Conservation (phyloP, 2,329 filamentous ascomycete genomes). For the Ceratocystis ficicola region DNA sequence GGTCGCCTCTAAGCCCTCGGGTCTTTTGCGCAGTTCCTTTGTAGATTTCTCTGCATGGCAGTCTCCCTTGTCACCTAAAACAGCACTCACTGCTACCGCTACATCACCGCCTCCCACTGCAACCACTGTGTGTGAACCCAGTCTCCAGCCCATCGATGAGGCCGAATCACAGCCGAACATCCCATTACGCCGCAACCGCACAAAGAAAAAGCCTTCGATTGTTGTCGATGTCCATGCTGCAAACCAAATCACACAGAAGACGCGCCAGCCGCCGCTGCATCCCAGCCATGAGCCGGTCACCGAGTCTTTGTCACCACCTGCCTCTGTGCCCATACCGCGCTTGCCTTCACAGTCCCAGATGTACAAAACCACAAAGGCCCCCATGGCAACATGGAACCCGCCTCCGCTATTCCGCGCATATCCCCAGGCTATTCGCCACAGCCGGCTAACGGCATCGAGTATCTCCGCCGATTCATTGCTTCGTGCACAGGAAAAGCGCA, state of each 20-base stretch:
- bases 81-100: not conserved
- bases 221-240: constrained; percentile 19
- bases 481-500: constrained; percentile 27
- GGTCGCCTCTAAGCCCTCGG: constrained; percentile 15
- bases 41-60: constrained; percentile 36
- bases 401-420: constrained; percentile 80
- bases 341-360: constrained; percentile 18
- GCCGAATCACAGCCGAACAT: constrained; percentile 11
- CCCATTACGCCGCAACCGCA: constrained; percentile 7
- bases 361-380: constrained; percentile 24
- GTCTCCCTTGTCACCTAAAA: constrained; percentile 9
- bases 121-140: constrained; percentile 8
- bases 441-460: constrained; percentile 53
- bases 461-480: constrained; percentile 58
- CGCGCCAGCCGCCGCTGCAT: constrained; percentile 4
- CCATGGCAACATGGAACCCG: constrained; percentile 45
- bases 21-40: constrained; percentile 32
- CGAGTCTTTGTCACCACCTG: constrained; percentile 18
- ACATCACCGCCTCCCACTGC: not conserved
- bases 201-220: constrained; percentile 15
- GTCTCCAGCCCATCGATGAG: constrained; percentile 19
- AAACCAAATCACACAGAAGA: constrained; percentile 8
- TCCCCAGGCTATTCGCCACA: constrained; percentile 68
- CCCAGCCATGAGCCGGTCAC: not conserved
- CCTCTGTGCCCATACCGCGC: constrained; percentile 17